Base-by-base conservation (phyloP, 2,329 filamentous ascomycete genomes). In the Graphilbum sp. region DNA sequence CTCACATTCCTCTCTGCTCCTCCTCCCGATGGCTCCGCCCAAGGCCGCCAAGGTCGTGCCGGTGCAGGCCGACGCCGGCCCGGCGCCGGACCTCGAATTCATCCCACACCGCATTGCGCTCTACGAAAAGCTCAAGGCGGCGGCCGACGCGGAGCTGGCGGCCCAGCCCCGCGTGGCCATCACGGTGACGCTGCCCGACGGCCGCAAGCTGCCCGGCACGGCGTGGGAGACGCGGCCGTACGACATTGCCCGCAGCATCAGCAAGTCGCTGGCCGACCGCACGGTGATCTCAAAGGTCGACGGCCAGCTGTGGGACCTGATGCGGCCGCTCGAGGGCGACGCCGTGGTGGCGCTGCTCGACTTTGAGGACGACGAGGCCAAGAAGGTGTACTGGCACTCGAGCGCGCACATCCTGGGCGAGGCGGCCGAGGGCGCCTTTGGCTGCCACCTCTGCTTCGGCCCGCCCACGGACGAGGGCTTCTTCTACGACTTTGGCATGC, bases 351-450 rank as follows among this genome's bases (percentile, higher is more conserved):
- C 87, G 52, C 68, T 95, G 38, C 68, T 96, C 45, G 77, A 81
- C 46, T 98, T 96, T 63, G 79, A 56, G 52, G 59, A 69, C 46
- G 62, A 67, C 35, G 53, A 82, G 61, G 88, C 85, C 51, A 87
- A 90, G 63, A 84, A 84, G 57, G 88, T 96, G 40, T 98, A 95
- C 64, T 98, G 88, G 88, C 90, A 96, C 60, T 93, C 85, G 17
- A 88, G 80, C 51, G 90, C 90, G 33, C 90, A 98, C 57, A 79
- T 93, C 46, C 73, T 98, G n/a, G 90, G 90, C 49, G 90, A 96
- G 61, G 87, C 87, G 43, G 82, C 80, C 36, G 90, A 98, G 61
- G 73, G 81, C 53, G 73, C 86, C 51, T 98, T 86, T 54, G 84
- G 86, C 43, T 95, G 88, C 61, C 79, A 83, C 50, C 72, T 95